Conservation (phyloP, 441 rosid species). For the Euphorbia schlechtendalii region DNA sequence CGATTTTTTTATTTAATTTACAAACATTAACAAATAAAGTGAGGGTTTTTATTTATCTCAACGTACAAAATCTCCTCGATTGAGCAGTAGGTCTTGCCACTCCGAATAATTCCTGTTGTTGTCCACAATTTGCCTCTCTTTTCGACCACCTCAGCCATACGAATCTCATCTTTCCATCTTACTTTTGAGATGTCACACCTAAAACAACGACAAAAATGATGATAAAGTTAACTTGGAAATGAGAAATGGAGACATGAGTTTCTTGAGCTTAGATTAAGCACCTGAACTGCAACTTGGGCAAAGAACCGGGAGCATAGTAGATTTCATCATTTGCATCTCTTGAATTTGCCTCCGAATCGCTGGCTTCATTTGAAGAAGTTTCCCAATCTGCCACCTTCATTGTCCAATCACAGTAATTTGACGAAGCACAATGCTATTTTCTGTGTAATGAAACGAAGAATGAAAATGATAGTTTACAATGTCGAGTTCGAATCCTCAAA, state of each 20-base stretch:
- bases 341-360: constrained; percentile 15
- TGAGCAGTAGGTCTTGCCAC: constrained; percentile 48
- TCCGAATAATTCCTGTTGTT: constrained; percentile 57
- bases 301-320: constrained; percentile 17
- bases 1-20: neutral
- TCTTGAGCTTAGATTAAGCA: neutral
- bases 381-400: constrained; percentile 13
- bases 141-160: constrained; percentile 62
- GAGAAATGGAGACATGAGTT: neutral
- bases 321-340: constrained; percentile 26
- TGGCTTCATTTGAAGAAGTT: constrained; percentile 18
- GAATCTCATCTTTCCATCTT: constrained; percentile 47
- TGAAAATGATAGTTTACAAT: neutral
- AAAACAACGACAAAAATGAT: neutral
- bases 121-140: constrained; percentile 83
- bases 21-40: neutral
- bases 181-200: constrained; percentile 73
- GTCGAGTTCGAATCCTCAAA: neutral
- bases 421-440: neutral
- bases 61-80: constrained; percentile 73
- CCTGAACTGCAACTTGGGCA: constrained; percentile 41
- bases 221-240: neutral
- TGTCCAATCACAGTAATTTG: neutral
- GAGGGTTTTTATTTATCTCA: neutral
- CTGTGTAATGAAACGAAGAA: neutral